phyloP scores from a whole-genome alignment of 208 protist species.

The Wallacemonas sp. region DNA sequence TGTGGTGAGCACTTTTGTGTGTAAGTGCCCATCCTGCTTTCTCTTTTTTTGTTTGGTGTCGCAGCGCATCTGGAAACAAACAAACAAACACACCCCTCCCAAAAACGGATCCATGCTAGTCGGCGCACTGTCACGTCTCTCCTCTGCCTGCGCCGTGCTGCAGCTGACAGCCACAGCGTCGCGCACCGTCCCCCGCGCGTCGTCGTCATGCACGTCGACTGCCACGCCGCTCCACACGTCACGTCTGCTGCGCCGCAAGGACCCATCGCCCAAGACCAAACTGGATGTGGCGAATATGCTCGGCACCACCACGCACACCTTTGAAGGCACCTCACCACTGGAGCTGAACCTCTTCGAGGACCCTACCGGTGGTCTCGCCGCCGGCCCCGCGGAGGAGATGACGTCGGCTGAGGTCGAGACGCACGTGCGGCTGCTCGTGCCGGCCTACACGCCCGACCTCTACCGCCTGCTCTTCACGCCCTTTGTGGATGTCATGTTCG shows the following conservation, averaged over 20 bases:
- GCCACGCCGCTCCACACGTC: background rate
- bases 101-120: background rate
- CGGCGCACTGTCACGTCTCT: background rate
- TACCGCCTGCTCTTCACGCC: slow-evolving; percentile 81
- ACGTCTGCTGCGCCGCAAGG: slow-evolving; percentile 15
- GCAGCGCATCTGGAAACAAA: too few species aligned
- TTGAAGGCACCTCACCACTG: slow-evolving; percentile 23
- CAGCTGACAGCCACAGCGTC: too few species aligned
- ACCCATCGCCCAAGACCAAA: background rate
- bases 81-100: too few species aligned
- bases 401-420: slow-evolving; percentile 65
- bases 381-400: slow-evolving; percentile 73
- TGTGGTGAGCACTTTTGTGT: too few species aligned
- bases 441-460: slow-evolving; percentile 43
- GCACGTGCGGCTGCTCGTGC: slow-evolving; percentile 57
- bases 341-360: slow-evolving; percentile 84
- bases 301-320: slow-evolving; percentile 5
- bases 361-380: slow-evolving; percentile 77
- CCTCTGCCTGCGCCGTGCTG: background rate
- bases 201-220: too few species aligned
- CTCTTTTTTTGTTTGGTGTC: slow-evolving; percentile 3
- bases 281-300: slow-evolving; percentile 13
- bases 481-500: slow-evolving; percentile 62
- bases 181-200: background rate
- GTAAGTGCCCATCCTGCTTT: background rate